phyloP scores from a whole-genome alignment of 805 yeast species.

The Diddensiella santjacobensis region DNA sequence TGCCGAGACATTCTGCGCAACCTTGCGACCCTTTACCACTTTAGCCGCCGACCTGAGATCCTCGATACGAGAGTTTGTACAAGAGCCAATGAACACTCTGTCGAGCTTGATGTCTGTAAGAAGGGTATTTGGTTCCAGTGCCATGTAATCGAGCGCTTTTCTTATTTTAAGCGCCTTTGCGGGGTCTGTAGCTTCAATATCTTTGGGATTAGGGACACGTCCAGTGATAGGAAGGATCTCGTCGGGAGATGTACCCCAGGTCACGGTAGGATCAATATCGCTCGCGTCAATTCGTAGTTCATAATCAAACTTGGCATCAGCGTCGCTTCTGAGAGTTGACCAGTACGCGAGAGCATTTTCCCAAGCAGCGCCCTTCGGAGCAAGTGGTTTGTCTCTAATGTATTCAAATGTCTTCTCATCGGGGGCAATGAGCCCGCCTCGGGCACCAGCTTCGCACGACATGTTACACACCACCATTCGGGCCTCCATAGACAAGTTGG shows the following conservation, averaged over 20 bases:
- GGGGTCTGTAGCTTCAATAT: slow-evolving; percentile 49
- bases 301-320: slow-evolving; percentile 81
- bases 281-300: slow-evolving; percentile 75
- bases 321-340: slow-evolving; percentile 81
- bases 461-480: slow-evolving; percentile 98
- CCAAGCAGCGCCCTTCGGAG: slow-evolving; percentile 92
- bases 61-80: slow-evolving; percentile 96
- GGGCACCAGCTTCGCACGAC: slow-evolving; percentile 98
- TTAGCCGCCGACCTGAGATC: slow-evolving; percentile 93
- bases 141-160: slow-evolving; percentile 89
- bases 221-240: slow-evolving; percentile 94
- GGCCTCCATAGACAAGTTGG: slow-evolving; percentile 88
- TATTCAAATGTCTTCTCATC: slow-evolving; percentile 84
- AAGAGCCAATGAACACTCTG: slow-evolving; percentile 94
- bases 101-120: slow-evolving; percentile 69
- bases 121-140: slow-evolving; percentile 75
- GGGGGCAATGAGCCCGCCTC: slow-evolving; percentile 98
- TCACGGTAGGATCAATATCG: slow-evolving; percentile 90
- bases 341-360: slow-evolving; percentile 88
- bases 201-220: slow-evolving; percentile 79
- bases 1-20: slow-evolving; percentile 76
- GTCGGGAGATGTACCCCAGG: slow-evolving; percentile 99
- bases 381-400: slow-evolving; percentile 86
- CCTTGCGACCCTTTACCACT: slow-evolving; percentile 83
- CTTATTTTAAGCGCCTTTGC: slow-evolving; percentile 80